phyloP scores from a whole-genome alignment of 148 eudicot genomes.

The Pharnaceum exiguum region DNA sequence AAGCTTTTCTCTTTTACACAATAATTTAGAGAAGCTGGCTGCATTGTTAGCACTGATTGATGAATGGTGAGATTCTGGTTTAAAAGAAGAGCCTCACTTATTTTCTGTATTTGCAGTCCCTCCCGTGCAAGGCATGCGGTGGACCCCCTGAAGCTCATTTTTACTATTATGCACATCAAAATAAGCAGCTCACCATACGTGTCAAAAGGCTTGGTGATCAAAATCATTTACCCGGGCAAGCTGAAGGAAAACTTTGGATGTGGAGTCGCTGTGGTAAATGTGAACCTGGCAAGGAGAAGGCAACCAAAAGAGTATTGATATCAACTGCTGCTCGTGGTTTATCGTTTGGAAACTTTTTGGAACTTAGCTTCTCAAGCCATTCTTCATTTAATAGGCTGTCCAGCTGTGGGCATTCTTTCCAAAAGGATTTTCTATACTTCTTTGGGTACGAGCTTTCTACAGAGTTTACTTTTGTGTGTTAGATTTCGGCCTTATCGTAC shows the following conservation, averaged over 20 bases:
- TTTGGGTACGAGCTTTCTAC: conserved; percentile 62
- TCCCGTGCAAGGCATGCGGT: conserved; percentile 51
- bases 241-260: conserved; percentile 91
- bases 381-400: conserved; percentile 56
- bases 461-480: not conserved
- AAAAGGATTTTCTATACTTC: conserved; percentile 84
- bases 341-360: conserved; percentile 96
- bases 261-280: conserved; percentile 96
- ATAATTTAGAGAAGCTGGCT: not conserved
- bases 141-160: conserved; percentile 72
- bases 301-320: conserved; percentile 79
- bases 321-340: conserved; percentile 76
- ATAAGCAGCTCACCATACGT: conserved; percentile 79
- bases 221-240: conserved; percentile 54
- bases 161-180: conserved; percentile 80
- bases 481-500: not conserved
- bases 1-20: not conserved
- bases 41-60: not conserved
- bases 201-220: conserved; percentile 47
- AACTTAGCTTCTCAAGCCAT: conserved; percentile 78
- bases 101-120: conserved; percentile 35
- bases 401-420: conserved; percentile 83
- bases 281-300: conserved; percentile 41
- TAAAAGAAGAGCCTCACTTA: not conserved
- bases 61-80: not conserved